Evolutionary conservation across 257 asterid genomes (phyloP), one percentile per base, ranked within the genome.

Genomic region (Linderniella brevidens): DNA sequence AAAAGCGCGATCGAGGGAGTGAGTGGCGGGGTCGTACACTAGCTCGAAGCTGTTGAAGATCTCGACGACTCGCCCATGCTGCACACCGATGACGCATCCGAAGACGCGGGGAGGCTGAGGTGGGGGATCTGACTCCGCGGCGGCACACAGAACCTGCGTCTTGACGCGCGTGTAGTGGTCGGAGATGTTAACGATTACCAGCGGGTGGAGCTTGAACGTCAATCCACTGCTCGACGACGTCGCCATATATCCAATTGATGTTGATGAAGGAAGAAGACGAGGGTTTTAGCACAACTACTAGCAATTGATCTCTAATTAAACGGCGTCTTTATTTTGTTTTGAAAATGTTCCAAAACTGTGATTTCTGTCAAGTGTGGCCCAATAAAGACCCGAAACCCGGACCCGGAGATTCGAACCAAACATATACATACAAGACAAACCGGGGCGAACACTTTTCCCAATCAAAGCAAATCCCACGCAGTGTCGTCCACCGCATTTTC

Each of bases 81-180:
- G 98, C 14, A 88, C 87, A 17, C 94, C 98, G 74, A 88, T 88
- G 25, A 88, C 98, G 70, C 98, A 84, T 9, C 98, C 98, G 50
- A 80, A 86, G 3, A 84, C 98, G 49, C 95, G 83, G 4, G 77
- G 73, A 8, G 79, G 18, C 48, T n/a, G 68, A 0, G 65, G 20
- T n/a, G 32, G 60, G 17, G 52, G 65, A 49, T 59, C 18, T 53
- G 70, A 35, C 17, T 58, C 42, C 9, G 47, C 65, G 55, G 63
- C 64, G 54, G 60, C 67, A 63, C 48, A 41, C 54, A 66, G n/a
- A 53, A 66, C 60, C 63, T 84, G 98, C 35, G 94, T 72, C 68
- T 80, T 88, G 68, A 88, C 80, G 35, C 98, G 74, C 20, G 98
- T 88, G 64, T 70, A 65, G 79, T 88, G 98, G 72, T 88, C 96